Evolutionary conservation across 1,284 basidiomycete genomes (phyloP).

Genomic region (Ceratorhiza oryzae-sativae): DNA sequence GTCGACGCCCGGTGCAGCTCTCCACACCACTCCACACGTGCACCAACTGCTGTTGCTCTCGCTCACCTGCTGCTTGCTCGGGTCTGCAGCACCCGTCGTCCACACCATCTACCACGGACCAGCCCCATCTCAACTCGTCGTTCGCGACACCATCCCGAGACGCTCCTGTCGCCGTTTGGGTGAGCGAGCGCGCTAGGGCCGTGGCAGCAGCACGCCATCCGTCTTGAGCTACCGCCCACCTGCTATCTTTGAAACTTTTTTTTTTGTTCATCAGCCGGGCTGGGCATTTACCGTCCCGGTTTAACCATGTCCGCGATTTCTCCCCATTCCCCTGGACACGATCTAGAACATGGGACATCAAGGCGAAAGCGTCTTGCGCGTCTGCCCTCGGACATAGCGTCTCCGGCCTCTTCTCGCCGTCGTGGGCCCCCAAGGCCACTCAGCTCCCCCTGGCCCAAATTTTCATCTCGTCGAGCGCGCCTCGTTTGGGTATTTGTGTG

Average conservation of each 20-base stretch:
- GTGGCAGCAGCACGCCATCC: too few relatives aligned
- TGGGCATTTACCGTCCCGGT: slow-evolving; percentile 3
- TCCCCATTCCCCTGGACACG: slow-evolving; percentile 15
- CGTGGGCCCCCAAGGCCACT: neutral
- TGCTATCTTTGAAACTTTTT: slow-evolving; percentile 4
- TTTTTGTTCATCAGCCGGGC: slow-evolving; percentile 4
- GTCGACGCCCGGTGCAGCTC: neutral
- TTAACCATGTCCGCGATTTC: neutral
- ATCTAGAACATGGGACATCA: slow-evolving; percentile 24
- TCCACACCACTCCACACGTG: slow-evolving; percentile 18
- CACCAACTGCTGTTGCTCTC: neutral
- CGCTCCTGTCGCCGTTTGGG: too few relatives aligned
- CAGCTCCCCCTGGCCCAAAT: slow-evolving; percentile 2
- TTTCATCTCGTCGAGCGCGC: neutral
- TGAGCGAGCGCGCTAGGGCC: too few relatives aligned
- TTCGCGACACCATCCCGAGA: too few relatives aligned
- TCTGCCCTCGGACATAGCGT: neutral
- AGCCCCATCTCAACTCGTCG: too few relatives aligned
- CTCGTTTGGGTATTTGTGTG: slow-evolving; percentile 23
- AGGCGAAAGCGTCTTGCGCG: slow-evolving; percentile 6
- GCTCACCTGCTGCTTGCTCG: neutral
- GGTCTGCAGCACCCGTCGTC: too few relatives aligned
- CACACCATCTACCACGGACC: too few relatives aligned
- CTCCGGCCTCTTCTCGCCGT: neutral
- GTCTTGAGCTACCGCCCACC: neutral